Base-by-base conservation (phyloP, 139 green algal species). In the Yamagishiella unicocca region DNA sequence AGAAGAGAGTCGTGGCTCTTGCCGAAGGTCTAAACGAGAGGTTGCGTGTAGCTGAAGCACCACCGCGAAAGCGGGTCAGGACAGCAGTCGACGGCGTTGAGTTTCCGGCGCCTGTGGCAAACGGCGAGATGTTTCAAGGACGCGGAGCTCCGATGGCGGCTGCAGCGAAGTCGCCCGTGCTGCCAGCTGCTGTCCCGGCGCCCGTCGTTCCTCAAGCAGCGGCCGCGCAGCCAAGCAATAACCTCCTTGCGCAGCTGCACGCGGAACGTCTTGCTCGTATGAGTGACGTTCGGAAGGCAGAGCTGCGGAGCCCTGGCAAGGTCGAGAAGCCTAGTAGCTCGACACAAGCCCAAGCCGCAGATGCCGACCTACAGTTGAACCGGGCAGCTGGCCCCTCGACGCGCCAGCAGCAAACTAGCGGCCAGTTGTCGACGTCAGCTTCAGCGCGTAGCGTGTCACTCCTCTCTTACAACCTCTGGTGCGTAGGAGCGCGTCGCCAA, bases 391-490 rank as follows among this genome's bases (percentile, higher is more conserved):
- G 17, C n/a, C 17, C 67, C 21, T 75, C 67, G 17, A 75, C 67
- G 22, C 46, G 33, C n/a, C 33, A 45, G 67, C 72, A 64, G 9
- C 42, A 27, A 27, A 4, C 42, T 7, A 35, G 38, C 37, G 22
- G 27, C 12, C 37, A 55, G 35, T 5, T 4, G 14, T 10, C 38
- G 19, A 24, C 72, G 19, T 80, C 72, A 17, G 25, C 5, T 31
- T n/a, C 74, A 2, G 9, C n/a, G 46, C 46, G 76, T 0, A 72
- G 24, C 6, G 35, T 50, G 9, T 54, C 76, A 3, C 19, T 83
- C 1, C 50, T 83, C 22, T 67, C 76, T 6, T 83, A 53, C 35
- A 83, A 83, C 22, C 33, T 83, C 3, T 83, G 76, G 76, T 71
- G 53, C 22, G 76, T 83, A 24, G 5, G 2, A 50, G 33, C 25